Evolutionary conservation across 805 yeast genomes (phyloP).

Genomic region (Yamadazyma sp.): DNA sequence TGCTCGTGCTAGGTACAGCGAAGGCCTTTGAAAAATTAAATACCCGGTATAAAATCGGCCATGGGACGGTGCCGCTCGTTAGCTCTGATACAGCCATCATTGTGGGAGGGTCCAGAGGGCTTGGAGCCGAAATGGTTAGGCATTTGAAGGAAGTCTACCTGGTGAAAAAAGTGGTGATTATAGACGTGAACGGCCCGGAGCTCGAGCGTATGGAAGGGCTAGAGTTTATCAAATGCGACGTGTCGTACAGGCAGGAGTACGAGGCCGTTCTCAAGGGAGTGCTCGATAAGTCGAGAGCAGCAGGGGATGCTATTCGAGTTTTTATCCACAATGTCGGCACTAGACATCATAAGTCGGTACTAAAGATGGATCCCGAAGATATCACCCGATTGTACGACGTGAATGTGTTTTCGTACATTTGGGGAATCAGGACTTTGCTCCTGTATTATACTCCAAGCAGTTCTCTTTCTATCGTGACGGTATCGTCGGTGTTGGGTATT

Average conservation of each 20-base stretch:
- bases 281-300: slow-evolving; percentile 20
- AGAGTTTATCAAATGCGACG: slow-evolving; percentile 25
- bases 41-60: background rate
- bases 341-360: slow-evolving; percentile 33
- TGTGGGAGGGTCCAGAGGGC: slow-evolving; percentile 54
- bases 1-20: background rate
- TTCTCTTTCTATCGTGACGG: slow-evolving; percentile 30
- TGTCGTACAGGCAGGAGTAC: slow-evolving; percentile 20
- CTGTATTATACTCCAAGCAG: slow-evolving; percentile 18
- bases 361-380: slow-evolving; percentile 21
- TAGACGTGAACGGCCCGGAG: slow-evolving; percentile 12
- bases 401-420: slow-evolving; percentile 32
- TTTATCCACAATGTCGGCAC: slow-evolving; percentile 52
- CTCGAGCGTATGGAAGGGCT: background rate
- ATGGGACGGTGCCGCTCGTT: background rate
- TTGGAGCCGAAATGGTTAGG: slow-evolving; percentile 45
- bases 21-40: background rate
- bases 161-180: slow-evolving; percentile 16
- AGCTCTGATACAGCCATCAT: slow-evolving; percentile 31
- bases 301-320: slow-evolving; percentile 18
- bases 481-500: slow-evolving; percentile 49
- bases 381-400: slow-evolving; percentile 28
- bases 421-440: slow-evolving; percentile 18
- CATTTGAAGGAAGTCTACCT: slow-evolving; percentile 20
- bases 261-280: slow-evolving; percentile 19